A percentile compares a stretch with the other conserved stretches of the same genome.
Conservation (phyloP, 108 stramenopile species). For the Cylindrotheca closterium region DNA sequence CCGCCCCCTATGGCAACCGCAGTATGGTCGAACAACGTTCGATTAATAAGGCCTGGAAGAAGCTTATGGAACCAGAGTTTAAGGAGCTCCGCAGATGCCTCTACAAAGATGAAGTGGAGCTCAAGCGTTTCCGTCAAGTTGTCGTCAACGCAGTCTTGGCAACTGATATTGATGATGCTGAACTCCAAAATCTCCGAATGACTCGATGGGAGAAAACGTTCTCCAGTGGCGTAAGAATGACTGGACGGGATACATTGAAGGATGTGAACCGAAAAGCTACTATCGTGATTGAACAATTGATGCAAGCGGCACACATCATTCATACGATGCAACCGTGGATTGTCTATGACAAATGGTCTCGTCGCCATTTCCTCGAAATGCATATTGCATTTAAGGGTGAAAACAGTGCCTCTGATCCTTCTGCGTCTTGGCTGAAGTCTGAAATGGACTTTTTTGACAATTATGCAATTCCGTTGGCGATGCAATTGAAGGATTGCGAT, state of each 20-base stretch:
- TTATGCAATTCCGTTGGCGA: slow-evolving; percentile 51
- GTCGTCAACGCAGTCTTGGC: slow-evolving; percentile 39
- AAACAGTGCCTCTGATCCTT: slow-evolving; percentile 19
- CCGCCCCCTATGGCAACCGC: slow-evolving; percentile 21
- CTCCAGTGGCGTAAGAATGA: not conserved
- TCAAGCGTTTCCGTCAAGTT: slow-evolving; percentile 39
- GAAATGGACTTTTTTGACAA: slow-evolving; percentile 50
- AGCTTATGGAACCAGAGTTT: slow-evolving; percentile 37
- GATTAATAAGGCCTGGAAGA: slow-evolving; percentile 34
- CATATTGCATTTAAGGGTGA: slow-evolving; percentile 25
- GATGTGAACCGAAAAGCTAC: slow-evolving; percentile 39
- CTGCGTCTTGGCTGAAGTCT: slow-evolving; percentile 32
- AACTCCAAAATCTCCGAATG: slow-evolving; percentile 20
- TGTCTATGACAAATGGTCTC: slow-evolving; percentile 45
- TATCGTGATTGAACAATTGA: slow-evolving; percentile 44
- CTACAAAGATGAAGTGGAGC: slow-evolving; percentile 24
- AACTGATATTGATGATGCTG: slow-evolving; percentile 13
- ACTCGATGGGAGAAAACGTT: slow-evolving; percentile 25
- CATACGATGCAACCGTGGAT: slow-evolving; percentile 55
- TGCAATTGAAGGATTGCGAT: slow-evolving; percentile 44
- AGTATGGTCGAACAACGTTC: slow-evolving; percentile 42
- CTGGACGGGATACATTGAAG: slow-evolving; percentile 1
- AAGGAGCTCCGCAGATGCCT: slow-evolving; percentile 22
- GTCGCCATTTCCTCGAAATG: slow-evolving; percentile 32
- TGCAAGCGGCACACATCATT: slow-evolving; percentile 46